Evolutionary conservation across 2,329 filamentous ascomycete genomes (phyloP).

Genomic region (Colletotrichum theobromicola): DNA sequence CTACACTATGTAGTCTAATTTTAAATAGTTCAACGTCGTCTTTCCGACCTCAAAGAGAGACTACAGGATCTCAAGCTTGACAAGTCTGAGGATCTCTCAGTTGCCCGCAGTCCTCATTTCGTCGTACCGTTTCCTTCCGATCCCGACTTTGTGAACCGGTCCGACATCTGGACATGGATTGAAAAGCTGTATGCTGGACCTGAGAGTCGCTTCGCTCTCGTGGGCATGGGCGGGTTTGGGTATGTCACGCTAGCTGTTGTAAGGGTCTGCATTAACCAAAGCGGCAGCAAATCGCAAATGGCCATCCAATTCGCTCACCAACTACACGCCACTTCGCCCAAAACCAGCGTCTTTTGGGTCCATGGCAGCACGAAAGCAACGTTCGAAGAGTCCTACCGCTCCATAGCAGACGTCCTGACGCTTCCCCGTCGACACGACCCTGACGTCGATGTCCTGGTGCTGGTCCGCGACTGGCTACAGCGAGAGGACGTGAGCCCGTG

Average conservation of each 20-base stretch:
- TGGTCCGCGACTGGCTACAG: constrained; percentile 23
- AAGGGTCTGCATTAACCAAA: background rate
- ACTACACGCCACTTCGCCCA: background rate
- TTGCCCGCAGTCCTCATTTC: constrained; percentile 4
- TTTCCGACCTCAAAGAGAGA: background rate
- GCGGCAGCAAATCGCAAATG: constrained; percentile 23
- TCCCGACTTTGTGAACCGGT: constrained; percentile 14
- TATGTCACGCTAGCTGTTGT: background rate
- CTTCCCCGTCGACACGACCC: constrained; percentile 12
- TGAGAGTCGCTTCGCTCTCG: background rate
- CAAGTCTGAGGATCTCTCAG: background rate
- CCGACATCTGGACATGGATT: constrained; percentile 7
- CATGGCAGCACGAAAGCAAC: background rate
- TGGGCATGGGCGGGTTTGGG: constrained; percentile 22
- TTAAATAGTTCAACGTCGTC: background rate
- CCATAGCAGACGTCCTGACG: constrained; percentile 10
- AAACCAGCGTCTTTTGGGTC: constrained; percentile 23
- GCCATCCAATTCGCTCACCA: constrained; percentile 21
- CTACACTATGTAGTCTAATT: background rate
- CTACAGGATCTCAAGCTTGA: background rate
- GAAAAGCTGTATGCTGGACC: background rate
- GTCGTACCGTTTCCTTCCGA: constrained; percentile 20
- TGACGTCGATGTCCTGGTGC: constrained; percentile 1
- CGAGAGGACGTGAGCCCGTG: constrained; percentile 16
- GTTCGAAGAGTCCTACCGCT: constrained; percentile 19